A percentile compares a stretch with the other conserved stretches of the same genome.
Evolutionary conservation across 1,284 basidiomycete species (phyloP).

Genomic region (Peniophora sp.): DNA sequence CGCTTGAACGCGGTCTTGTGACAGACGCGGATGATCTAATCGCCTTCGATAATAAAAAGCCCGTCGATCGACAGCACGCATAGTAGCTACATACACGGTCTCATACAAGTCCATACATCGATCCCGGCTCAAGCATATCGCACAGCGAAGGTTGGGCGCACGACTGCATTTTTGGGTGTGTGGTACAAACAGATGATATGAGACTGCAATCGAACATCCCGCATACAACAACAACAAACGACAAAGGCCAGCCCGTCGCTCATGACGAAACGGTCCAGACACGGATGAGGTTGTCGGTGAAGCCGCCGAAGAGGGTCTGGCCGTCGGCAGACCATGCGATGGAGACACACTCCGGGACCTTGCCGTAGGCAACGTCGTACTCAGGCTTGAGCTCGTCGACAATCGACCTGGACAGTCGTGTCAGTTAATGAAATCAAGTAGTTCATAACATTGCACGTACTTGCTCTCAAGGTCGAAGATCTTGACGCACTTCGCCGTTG

Average conservation of each 20-base stretch:
- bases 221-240: conserved; percentile 3
- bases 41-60: too few relatives aligned
- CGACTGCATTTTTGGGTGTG: conserved; percentile 11
- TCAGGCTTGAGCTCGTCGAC: conserved; percentile 98
- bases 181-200: conserved; percentile 13
- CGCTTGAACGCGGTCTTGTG: not conserved
- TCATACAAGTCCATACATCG: too few relatives aligned
- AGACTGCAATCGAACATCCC: not conserved
- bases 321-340: conserved; percentile 99
- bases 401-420: conserved; percentile 65
- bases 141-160: conserved; percentile 4
- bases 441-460: conserved; percentile 39
- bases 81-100: too few relatives aligned
- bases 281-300: conserved; percentile 86
- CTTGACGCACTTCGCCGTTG: conserved; percentile 97
- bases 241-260: conserved; percentile 11
- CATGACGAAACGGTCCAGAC: conserved; percentile 87
- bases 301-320: conserved; percentile 94
- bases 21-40: too few relatives aligned
- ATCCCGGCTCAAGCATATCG: too few relatives aligned
- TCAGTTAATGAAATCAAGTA: not conserved
- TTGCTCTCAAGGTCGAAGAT: conserved; percentile 99
- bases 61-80: too few relatives aligned
- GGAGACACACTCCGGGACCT: conserved; percentile 93
- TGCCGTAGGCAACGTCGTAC: conserved; percentile 73